Conservation (phyloP, 148 eudicot species). For the Dianthus caryophyllus region DNA sequence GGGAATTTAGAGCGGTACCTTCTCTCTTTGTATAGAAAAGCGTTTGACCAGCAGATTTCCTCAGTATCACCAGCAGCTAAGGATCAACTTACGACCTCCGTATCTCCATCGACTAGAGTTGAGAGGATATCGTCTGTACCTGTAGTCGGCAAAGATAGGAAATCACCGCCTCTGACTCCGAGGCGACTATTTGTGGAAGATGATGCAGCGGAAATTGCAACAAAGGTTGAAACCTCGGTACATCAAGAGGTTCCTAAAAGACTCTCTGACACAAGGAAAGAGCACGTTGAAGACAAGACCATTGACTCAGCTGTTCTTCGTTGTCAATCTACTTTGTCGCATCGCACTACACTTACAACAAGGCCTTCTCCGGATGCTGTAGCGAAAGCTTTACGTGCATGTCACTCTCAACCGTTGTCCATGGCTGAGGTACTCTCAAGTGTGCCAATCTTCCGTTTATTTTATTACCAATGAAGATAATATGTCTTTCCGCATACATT, state of each 20-base stretch:
- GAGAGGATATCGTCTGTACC: conserved; percentile 54
- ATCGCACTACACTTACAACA: conserved; percentile 37
- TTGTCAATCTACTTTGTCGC: conserved; percentile 74
- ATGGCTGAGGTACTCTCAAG: conserved; percentile 51
- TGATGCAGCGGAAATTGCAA: conserved; percentile 34
- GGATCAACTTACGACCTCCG: conserved; percentile 26
- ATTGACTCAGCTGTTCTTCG: conserved; percentile 62
- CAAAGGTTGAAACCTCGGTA: conserved; percentile 29
- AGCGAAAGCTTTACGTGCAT: conserved; percentile 58
- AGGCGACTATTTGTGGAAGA: conserved; percentile 51
- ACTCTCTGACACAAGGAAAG: conserved; percentile 30
- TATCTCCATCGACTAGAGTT: conserved; percentile 47
- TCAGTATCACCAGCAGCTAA: conserved; percentile 47
- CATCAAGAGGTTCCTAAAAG: conserved; percentile 28
- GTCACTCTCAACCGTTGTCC: conserved; percentile 93
- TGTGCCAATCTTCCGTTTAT: not conserved
- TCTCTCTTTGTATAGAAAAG: conserved; percentile 79
- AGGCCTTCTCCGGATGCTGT: conserved; percentile 51
- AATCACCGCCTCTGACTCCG: conserved; percentile 43
- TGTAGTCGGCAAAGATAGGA: conserved; percentile 43
- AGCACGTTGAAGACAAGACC: conserved; percentile 35
- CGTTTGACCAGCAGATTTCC: conserved; percentile 77
- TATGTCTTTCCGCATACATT: not conserved
- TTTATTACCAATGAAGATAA: not conserved
- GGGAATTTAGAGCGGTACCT: conserved; percentile 87